These are phyloP conservation scores for Rhizoclosmatium globosum DNA, from an alignment of 192 early-diverging fungal genomes.

Conservation along the genomic window DNA sequence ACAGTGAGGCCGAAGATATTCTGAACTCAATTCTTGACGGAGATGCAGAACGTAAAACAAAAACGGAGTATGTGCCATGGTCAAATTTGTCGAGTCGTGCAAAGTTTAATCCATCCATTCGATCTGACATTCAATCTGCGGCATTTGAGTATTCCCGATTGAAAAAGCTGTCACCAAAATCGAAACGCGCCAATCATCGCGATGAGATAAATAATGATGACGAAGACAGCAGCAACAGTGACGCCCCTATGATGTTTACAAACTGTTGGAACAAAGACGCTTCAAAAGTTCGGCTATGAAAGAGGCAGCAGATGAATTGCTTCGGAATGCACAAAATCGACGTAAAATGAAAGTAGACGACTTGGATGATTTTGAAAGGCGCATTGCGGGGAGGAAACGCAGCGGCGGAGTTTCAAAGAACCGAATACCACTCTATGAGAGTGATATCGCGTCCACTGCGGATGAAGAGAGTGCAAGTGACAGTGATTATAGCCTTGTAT, in stretches of 20 bases:
- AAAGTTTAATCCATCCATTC: neutral
- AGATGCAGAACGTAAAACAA: neutral
- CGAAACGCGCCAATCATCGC: neutral
- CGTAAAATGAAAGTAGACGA: neutral
- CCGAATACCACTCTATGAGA: neutral
- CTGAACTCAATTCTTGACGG: neutral
- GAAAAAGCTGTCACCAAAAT: neutral
- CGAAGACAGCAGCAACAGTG: neutral
- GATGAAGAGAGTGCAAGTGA: neutral
- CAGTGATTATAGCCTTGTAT: conserved; percentile 28
- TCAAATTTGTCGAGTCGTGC: neutral
- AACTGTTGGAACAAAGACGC: neutral
- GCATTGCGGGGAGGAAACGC: neutral
- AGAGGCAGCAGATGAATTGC: conserved; percentile 4
- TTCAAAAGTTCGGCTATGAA: conserved; percentile 16
- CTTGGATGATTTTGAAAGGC: neutral
- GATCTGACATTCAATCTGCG: neutral
- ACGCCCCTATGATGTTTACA: conserved; percentile 9
- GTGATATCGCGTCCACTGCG: neutral
- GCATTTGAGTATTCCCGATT: neutral
- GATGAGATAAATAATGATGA: conserved; percentile 11
- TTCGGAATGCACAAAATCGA: neutral
- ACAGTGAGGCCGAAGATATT: neutral
- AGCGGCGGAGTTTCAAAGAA: neutral
- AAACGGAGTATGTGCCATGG: neutral